These are phyloP conservation scores for Stagonosporopsis cucurbitacearum DNA, from an alignment of 2,329 filamentous ascomycete genomes.

Conservation along the genomic window DNA sequence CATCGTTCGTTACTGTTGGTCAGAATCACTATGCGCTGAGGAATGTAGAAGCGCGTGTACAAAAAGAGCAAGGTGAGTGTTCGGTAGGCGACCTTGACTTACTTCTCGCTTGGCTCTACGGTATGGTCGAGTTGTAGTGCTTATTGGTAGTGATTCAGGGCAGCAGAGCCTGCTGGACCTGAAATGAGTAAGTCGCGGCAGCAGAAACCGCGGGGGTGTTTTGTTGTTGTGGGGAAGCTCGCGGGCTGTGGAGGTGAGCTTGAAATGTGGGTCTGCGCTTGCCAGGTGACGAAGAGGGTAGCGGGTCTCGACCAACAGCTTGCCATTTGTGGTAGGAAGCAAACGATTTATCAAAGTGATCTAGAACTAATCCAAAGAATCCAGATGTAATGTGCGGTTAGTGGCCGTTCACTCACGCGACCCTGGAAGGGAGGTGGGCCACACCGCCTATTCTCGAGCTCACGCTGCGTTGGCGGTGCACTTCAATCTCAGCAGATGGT, in stretches of 20 bases:
- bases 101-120: not conserved
- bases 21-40: not conserved
- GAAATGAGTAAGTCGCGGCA: not conserved
- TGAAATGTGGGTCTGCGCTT: constrained; percentile 10
- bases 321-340: not conserved
- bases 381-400: not conserved
- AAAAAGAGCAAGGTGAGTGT: not conserved
- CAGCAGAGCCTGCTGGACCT: not conserved
- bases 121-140: not conserved
- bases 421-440: constrained; percentile 13
- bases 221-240: constrained; percentile 12
- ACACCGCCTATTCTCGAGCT: constrained; percentile 10
- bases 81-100: not conserved
- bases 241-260: constrained; percentile 9
- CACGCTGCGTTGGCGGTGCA: constrained; percentile 28
- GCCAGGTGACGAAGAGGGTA: constrained; percentile 2
- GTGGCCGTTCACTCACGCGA: constrained; percentile 12
- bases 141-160: not conserved
- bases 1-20: constrained; percentile 2
- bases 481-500: constrained; percentile 52
- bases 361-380: not conserved
- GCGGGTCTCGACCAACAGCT: not conserved
- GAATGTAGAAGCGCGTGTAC: not conserved
- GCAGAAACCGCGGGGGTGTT: not conserved
- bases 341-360: not conserved